Evolutionary conservation across 208 protist species (phyloP).

Genomic region (Wallacemonas sp.): DNA sequence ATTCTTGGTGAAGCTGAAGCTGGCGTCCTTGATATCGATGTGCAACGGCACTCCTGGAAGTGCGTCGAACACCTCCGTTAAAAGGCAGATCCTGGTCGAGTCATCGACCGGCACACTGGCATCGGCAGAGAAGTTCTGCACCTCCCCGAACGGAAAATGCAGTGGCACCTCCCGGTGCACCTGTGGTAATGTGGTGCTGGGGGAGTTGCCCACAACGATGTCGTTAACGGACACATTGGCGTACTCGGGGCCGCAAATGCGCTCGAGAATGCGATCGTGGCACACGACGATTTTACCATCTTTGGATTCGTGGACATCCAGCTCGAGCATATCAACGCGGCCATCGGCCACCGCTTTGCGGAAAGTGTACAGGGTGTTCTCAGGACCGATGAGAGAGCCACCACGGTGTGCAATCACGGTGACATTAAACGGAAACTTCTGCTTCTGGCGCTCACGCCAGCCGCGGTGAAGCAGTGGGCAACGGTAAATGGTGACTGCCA

Average conservation of each 20-base stretch:
- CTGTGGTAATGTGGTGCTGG: constrained; percentile 56
- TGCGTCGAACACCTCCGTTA: constrained; percentile 70
- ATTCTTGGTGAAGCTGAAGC: constrained; percentile 36
- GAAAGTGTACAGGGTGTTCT: constrained; percentile 86
- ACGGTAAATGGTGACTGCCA: constrained; percentile 20
- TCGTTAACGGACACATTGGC: constrained; percentile 29
- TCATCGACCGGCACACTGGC: constrained; percentile 46
- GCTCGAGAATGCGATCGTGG: constrained; percentile 50
- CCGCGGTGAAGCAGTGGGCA: constrained; percentile 17
- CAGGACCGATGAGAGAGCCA: constrained; percentile 65
- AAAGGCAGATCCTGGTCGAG: constrained; percentile 56
- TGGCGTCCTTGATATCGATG: constrained; percentile 72
- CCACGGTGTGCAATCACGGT: constrained; percentile 74
- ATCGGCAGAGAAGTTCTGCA: constrained; percentile 45
- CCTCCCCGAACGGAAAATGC: constrained; percentile 47
- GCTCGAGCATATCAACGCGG: constrained; percentile 66
- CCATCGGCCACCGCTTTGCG: constrained; percentile 35
- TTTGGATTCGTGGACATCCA: constrained; percentile 72
- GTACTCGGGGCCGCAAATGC: constrained; percentile 47
- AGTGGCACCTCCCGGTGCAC: constrained; percentile 46
- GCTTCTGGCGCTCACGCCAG: constrained; percentile 27
- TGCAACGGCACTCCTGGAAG: constrained; percentile 63
- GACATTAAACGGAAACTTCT: constrained; percentile 65
- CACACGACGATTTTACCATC: constrained; percentile 70
- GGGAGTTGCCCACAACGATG: constrained; percentile 48